Conservation (phyloP, 2,329 filamentous ascomycete species). For the Chaetomium sp. region DNA sequence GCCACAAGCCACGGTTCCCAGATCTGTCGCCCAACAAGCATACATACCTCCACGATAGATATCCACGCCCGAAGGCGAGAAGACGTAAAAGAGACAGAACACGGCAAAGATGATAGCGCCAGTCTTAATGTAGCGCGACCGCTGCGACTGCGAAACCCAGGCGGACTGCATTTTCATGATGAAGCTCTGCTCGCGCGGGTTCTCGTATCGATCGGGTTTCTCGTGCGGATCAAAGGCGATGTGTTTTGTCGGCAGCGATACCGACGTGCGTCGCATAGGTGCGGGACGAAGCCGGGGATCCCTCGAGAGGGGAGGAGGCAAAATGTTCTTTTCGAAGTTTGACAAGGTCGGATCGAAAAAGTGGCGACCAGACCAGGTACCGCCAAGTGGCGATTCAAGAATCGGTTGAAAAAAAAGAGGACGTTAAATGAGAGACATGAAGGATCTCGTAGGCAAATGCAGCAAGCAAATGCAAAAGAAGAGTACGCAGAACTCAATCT, state of each 20-base stretch:
- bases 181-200: constrained; percentile 39
- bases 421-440: constrained; percentile 20
- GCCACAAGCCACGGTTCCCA: not conserved
- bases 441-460: constrained; percentile 1
- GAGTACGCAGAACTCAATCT: too few relatives aligned
- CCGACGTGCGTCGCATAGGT: constrained; percentile 58
- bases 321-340: too few relatives aligned
- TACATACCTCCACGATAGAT: constrained; percentile 43
- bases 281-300: not conserved
- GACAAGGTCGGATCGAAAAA: not conserved
- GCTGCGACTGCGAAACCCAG: constrained; percentile 59
- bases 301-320: not conserved
- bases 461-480: too few relatives aligned
- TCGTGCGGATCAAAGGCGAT: constrained; percentile 56
- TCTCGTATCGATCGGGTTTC: constrained; percentile 55
- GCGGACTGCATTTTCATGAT: constrained; percentile 51
- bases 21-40: not conserved
- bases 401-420: constrained; percentile 5
- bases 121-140: constrained; percentile 59
- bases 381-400: constrained; percentile 3
- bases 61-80: constrained; percentile 53
- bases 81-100: constrained; percentile 56
- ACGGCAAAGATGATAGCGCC: constrained; percentile 55
- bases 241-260: constrained; percentile 57
- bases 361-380: constrained; percentile 1